Evolutionary conservation across 2,329 filamentous ascomycete species (phyloP).

Genomic region (Botrytis aclada): DNA sequence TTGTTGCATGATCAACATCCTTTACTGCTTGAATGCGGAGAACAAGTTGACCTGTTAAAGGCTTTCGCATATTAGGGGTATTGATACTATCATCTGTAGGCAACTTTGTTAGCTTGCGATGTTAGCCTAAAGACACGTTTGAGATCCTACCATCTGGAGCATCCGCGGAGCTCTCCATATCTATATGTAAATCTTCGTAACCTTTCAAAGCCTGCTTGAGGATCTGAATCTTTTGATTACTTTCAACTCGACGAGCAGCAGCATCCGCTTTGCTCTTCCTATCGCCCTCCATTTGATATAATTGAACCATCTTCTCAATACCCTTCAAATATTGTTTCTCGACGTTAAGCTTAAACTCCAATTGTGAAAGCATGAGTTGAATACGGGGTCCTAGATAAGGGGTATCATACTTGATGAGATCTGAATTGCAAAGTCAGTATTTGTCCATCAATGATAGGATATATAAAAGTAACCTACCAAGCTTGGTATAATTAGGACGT

Average conservation of each 20-base stretch:
- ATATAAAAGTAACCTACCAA: conserved; percentile 60
- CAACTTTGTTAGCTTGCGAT: conserved; percentile 5
- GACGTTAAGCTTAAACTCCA: conserved; percentile 97
- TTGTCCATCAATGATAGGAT: conserved; percentile 6
- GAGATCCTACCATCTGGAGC: conserved; percentile 68
- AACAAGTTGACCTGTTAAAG: conserved; percentile 85
- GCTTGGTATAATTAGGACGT: conserved; percentile 89
- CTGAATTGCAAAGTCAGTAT: conserved; percentile 46
- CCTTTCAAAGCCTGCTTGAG: conserved; percentile 93
- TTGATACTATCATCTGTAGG: conserved; percentile 88
- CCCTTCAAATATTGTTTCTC: conserved; percentile 99
- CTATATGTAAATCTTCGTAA: conserved; percentile 96
- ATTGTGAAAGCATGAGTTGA: conserved; percentile 97
- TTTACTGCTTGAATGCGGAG: conserved; percentile 85
- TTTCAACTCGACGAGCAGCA: conserved; percentile 84
- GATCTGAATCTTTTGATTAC: conserved; percentile 95
- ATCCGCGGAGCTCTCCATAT: conserved; percentile 74
- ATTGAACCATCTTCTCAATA: conserved; percentile 97
- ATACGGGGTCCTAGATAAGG: conserved; percentile 94
- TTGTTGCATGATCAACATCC: conserved; percentile 88
- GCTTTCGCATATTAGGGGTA: conserved; percentile 89
- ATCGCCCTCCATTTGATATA: conserved; percentile 97
- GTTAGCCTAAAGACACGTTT: not conserved
- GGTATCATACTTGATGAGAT: conserved; percentile 98
- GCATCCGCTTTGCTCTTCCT: conserved; percentile 93